A percentile compares a stretch with the other conserved stretches of the same genome.
Evolutionary conservation across 2,329 filamentous ascomycete genomes (phyloP).

Genomic region (Fusarium setosum): DNA sequence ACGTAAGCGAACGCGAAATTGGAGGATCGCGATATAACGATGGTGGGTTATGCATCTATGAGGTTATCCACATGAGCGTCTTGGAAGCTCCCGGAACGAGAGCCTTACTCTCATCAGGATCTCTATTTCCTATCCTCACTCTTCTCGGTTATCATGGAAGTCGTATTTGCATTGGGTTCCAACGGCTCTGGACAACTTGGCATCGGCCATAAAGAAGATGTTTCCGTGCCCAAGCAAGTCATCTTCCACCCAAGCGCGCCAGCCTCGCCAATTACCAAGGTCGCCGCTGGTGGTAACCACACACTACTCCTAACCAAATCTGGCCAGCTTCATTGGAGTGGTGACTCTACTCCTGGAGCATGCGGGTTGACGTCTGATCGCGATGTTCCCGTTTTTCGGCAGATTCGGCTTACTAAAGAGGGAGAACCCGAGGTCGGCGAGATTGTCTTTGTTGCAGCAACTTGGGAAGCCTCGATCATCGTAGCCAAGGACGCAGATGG

Average conservation of each 20-base stretch:
- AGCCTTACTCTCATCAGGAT: slow-evolving; percentile 1
- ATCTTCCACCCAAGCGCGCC: slow-evolving; percentile 61
- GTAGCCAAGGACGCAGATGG: slow-evolving; percentile 59
- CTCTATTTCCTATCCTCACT: slow-evolving; percentile 15
- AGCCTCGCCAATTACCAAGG: slow-evolving; percentile 50
- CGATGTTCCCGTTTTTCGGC: slow-evolving; percentile 52
- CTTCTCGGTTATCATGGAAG: slow-evolving; percentile 51
- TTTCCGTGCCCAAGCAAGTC: slow-evolving; percentile 72
- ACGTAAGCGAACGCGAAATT: slow-evolving; percentile 27
- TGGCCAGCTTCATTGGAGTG: slow-evolving; percentile 73
- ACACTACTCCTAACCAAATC: slow-evolving; percentile 76
- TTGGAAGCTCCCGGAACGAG: slow-evolving; percentile 24
- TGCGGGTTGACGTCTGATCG: slow-evolving; percentile 58
- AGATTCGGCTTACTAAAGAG: slow-evolving; percentile 49
- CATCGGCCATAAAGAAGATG: slow-evolving; percentile 77
- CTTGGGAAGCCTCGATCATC: slow-evolving; percentile 81
- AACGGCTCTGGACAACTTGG: slow-evolving; percentile 83
- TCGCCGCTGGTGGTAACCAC: slow-evolving; percentile 84
- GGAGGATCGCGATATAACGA: slow-evolving; percentile 39
- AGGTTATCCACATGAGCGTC: slow-evolving; percentile 24
- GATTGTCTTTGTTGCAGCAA: slow-evolving; percentile 69
- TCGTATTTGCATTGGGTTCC: slow-evolving; percentile 77
- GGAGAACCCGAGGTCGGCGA: slow-evolving; percentile 43
- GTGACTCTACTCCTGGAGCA: slow-evolving; percentile 66
- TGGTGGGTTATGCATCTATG: slow-evolving; percentile 35